Evolutionary conservation across 805 yeast species (phyloP).

Genomic region (Kluyveromyces wickerhamii): DNA sequence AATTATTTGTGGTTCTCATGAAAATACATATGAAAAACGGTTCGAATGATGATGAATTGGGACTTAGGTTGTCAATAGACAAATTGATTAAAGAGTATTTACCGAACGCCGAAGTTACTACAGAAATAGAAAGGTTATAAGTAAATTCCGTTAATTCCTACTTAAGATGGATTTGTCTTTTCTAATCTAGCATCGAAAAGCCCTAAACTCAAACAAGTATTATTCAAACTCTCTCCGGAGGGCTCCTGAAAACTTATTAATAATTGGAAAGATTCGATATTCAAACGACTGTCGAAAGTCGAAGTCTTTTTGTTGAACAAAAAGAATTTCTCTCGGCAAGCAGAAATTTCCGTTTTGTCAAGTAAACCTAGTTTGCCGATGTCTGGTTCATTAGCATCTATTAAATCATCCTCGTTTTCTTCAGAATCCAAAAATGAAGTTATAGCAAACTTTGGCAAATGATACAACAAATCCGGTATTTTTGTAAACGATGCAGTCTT

Average conservation of each 20-base stretch:
- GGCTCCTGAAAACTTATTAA: slow-evolving; percentile 22
- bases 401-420: slow-evolving; percentile 1
- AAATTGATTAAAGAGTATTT: slow-evolving; percentile 20
- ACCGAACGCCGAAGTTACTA: slow-evolving; percentile 24
- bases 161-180: slow-evolving; percentile 23
- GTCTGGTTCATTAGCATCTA: slow-evolving; percentile 3
- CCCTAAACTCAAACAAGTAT: slow-evolving; percentile 24
- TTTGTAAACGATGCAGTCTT: slow-evolving; percentile 3
- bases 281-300: slow-evolving; percentile 13
- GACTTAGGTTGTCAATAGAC: slow-evolving; percentile 33
- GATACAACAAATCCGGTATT: slow-evolving; percentile 17
- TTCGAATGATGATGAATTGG: slow-evolving; percentile 59
- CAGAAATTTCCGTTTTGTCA: background rate
- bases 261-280: slow-evolving; percentile 21
- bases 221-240: slow-evolving; percentile 16
- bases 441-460: slow-evolving; percentile 28
- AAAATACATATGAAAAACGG: slow-evolving; percentile 58
- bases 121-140: slow-evolving; percentile 25
- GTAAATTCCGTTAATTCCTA: background rate
- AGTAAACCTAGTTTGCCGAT: slow-evolving; percentile 3
- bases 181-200: slow-evolving; percentile 25
- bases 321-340: slow-evolving; percentile 6
- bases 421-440: slow-evolving; percentile 22
- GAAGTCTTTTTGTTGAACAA: slow-evolving; percentile 18
- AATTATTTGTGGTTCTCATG: slow-evolving; percentile 49